Conservation (phyloP, 2,329 filamentous ascomycete genomes). For the Botryosphaeria dothidea region DNA sequence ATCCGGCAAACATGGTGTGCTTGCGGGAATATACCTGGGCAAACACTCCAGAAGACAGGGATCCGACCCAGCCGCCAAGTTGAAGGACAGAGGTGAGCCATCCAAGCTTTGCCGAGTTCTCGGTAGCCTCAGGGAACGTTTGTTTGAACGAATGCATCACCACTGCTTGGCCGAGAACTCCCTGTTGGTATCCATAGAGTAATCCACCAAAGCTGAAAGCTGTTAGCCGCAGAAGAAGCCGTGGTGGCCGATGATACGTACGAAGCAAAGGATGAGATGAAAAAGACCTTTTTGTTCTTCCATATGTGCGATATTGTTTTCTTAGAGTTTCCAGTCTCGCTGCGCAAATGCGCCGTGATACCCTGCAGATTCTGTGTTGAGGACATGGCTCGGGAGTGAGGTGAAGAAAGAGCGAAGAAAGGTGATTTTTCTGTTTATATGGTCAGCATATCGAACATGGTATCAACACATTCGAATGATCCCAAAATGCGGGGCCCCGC, state of each 20-base stretch:
- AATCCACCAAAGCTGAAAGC: conserved; percentile 50
- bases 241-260: conserved; percentile 18
- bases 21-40: conserved; percentile 54
- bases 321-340: conserved; percentile 15
- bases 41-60: conserved; percentile 50
- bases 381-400: not conserved
- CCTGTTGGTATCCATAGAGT: conserved; percentile 58
- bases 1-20: conserved; percentile 55
- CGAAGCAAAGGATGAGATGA: conserved; percentile 35
- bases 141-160: conserved; percentile 54
- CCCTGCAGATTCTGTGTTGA: conserved; percentile 4
- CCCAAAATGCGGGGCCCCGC: not conserved
- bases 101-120: conserved; percentile 50
- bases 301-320: conserved; percentile 31
- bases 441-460: too few relatives aligned
- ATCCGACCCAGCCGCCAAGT: conserved; percentile 52
- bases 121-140: conserved; percentile 51
- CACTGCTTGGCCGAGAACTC: conserved; percentile 55
- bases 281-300: conserved; percentile 31
- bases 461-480: not conserved
- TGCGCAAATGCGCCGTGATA: conserved; percentile 1
- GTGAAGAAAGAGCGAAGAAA: too few relatives aligned
- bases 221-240: not conserved
- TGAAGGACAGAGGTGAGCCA: conserved; percentile 56
- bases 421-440: not conserved